These are phyloP conservation scores for Septoria linicola DNA, from an alignment of 2,329 filamentous ascomycete genomes.

Conservation along the genomic window DNA sequence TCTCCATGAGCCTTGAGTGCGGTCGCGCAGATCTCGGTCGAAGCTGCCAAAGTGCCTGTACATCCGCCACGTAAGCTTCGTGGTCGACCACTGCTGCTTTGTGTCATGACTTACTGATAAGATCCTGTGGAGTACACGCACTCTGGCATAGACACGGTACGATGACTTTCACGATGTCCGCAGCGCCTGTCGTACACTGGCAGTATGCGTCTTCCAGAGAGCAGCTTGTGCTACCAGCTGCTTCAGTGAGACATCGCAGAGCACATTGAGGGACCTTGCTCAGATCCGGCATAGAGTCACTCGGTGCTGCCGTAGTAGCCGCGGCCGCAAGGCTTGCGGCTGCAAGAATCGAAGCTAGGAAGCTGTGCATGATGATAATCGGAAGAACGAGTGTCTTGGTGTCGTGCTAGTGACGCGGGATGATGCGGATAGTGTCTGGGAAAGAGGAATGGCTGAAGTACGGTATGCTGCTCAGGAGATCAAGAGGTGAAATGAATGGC, in stretches of 20 bases:
- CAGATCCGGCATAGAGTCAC: slow-evolving; percentile 9
- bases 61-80: not conserved
- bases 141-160: slow-evolving; percentile 40
- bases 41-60: slow-evolving; percentile 8
- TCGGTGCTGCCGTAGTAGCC: not conserved
- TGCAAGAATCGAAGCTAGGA: slow-evolving; percentile 10
- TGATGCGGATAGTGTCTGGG: not conserved
- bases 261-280: slow-evolving; percentile 19
- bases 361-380: slow-evolving; percentile 8
- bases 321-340: slow-evolving; percentile 6
- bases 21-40: slow-evolving; percentile 29
- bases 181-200: slow-evolving; percentile 50
- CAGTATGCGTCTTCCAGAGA: slow-evolving; percentile 49
- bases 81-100: not conserved
- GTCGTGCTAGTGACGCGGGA: not conserved
- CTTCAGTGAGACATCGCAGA: slow-evolving; percentile 46
- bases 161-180: slow-evolving; percentile 42
- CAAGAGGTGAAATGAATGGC: slow-evolving; percentile 4
- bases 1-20: slow-evolving; percentile 26
- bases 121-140: slow-evolving; percentile 41
- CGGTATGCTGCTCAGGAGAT: slow-evolving; percentile 2
- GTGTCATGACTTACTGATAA: slow-evolving; percentile 39
- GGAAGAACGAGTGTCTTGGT: slow-evolving; percentile 4
- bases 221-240: slow-evolving; percentile 52
- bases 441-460: not conserved